These are phyloP conservation scores for Zygoascus biomembranicola DNA, from an alignment of 805 yeast species.

Conservation along the genomic window DNA sequence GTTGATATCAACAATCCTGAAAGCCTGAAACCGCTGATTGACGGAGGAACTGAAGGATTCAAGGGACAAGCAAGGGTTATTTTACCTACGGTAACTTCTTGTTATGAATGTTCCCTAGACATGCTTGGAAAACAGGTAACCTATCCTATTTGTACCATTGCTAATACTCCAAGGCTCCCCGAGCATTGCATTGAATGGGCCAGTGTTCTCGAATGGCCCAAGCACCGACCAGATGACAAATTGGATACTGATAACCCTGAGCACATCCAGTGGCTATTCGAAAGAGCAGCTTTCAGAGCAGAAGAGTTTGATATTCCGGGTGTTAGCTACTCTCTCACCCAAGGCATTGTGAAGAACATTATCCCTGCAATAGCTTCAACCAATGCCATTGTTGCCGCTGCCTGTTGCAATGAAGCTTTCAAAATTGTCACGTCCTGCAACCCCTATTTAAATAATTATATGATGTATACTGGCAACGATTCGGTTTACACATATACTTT, in stretches of 20 bases:
- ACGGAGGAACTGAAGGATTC: conserved; percentile 95
- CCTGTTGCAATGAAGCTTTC: conserved; percentile 79
- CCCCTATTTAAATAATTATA: conserved; percentile 63
- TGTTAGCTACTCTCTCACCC: conserved; percentile 59
- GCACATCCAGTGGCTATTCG: conserved; percentile 57
- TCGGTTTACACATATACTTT: conserved; percentile 72
- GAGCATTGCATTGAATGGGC: conserved; percentile 96
- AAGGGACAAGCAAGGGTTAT: conserved; percentile 86
- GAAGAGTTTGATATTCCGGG: conserved; percentile 54
- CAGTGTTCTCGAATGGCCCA: conserved; percentile 65
- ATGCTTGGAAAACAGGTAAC: conserved; percentile 52
- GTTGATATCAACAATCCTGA: conserved; percentile 43
- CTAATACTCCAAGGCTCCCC: conserved; percentile 87
- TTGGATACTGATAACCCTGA: conserved; percentile 64
- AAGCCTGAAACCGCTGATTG: conserved; percentile 60
- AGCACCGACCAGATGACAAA: conserved; percentile 29
- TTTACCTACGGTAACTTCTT: conserved; percentile 75
- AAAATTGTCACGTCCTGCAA: conserved; percentile 66
- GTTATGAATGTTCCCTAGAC: conserved; percentile 86
- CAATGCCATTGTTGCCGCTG: conserved; percentile 84
- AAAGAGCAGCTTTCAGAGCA: conserved; percentile 53
- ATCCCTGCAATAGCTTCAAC: conserved; percentile 94
- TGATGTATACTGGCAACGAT: conserved; percentile 80
- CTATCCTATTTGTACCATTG: conserved; percentile 88
- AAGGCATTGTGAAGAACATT: conserved; percentile 86